These are phyloP conservation scores for Boletus rubescentipes DNA, from an alignment of 768 basidiomycete species.

Conservation along the genomic window DNA sequence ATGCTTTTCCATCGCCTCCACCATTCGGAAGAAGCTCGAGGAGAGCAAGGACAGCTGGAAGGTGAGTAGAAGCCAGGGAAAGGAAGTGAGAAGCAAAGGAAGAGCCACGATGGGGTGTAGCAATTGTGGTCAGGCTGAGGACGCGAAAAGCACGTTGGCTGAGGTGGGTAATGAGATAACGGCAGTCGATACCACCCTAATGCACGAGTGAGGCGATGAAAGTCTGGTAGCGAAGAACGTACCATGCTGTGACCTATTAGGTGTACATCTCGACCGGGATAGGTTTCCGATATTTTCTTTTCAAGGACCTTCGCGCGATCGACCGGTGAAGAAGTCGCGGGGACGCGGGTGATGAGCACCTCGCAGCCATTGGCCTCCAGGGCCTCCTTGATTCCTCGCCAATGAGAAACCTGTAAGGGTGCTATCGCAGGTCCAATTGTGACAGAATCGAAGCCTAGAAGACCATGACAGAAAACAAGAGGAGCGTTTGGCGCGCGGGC, in stretches of 20 bases:
- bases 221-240: conserved; percentile 4
- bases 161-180: conserved; percentile 84
- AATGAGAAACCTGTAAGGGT: conserved; percentile 86
- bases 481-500: conserved; percentile 81
- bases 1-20: conserved; percentile 93
- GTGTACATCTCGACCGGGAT: conserved; percentile 83
- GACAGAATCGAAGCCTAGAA: conserved; percentile 86
- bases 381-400: conserved; percentile 95
- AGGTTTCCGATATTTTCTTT: conserved; percentile 72
- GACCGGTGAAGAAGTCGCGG: conserved; percentile 84
- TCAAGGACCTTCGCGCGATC: conserved; percentile 92
- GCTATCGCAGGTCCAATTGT: conserved; percentile 75
- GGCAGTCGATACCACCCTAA: conserved; percentile 91
- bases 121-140: conserved; percentile 89
- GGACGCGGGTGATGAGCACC: conserved; percentile 91
- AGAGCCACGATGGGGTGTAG: conserved; percentile 93
- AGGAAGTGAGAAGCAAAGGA: conserved; percentile 92
- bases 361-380: conserved; percentile 86
- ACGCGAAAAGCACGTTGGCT: conserved; percentile 75
- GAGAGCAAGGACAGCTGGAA: conserved; percentile 69
- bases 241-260: conserved; percentile 86
- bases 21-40: conserved; percentile 88
- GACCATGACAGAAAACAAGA: conserved; percentile 92
- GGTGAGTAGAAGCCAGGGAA: conserved; percentile 59
- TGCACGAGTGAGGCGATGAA: conserved; percentile 14